Percentiles rank a stretch among this genome's conserved stretches.
Evolutionary conservation across 2,329 filamentous ascomycete genomes (phyloP).

Genomic region (Epichloe baconii): DNA sequence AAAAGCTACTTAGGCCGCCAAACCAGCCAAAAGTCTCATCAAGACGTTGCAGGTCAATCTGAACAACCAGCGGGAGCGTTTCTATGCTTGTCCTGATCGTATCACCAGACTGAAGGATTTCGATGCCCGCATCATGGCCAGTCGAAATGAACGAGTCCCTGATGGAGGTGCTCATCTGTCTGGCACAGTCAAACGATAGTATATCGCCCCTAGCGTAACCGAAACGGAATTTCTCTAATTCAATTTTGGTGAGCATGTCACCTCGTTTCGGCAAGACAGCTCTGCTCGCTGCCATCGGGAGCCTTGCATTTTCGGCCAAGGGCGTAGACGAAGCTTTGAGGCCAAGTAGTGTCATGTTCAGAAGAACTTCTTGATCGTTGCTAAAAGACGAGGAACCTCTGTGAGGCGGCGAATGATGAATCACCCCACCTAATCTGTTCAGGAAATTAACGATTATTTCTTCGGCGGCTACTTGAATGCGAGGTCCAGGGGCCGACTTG

Average conservation of each 20-base stretch:
- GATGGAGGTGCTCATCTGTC: constrained; percentile 46
- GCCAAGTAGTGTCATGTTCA: constrained; percentile 36
- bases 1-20: constrained; percentile 79
- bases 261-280: constrained; percentile 8
- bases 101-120: constrained; percentile 31
- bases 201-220: constrained; percentile 51
- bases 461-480: constrained; percentile 32
- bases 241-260: constrained; percentile 24
- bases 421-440: constrained; percentile 38
- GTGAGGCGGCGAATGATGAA: constrained; percentile 34
- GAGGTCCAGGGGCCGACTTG: constrained; percentile 14
- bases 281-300: constrained; percentile 2
- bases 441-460: constrained; percentile 42
- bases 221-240: constrained; percentile 45
- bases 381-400: constrained; percentile 27
- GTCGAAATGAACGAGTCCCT: constrained; percentile 43
- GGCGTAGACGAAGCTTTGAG: constrained; percentile 18
- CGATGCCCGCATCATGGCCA: constrained; percentile 45
- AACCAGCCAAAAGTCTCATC: constrained; percentile 84
- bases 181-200: constrained; percentile 45
- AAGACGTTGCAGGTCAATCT: constrained; percentile 64
- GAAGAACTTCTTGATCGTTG: constrained; percentile 36
- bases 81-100: constrained; percentile 48
- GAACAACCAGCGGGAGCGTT: constrained; percentile 64
- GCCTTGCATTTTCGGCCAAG: not conserved